Evolutionary conservation across 2,329 filamentous ascomycete genomes (phyloP).

Genomic region (Colletotrichum siamense): DNA sequence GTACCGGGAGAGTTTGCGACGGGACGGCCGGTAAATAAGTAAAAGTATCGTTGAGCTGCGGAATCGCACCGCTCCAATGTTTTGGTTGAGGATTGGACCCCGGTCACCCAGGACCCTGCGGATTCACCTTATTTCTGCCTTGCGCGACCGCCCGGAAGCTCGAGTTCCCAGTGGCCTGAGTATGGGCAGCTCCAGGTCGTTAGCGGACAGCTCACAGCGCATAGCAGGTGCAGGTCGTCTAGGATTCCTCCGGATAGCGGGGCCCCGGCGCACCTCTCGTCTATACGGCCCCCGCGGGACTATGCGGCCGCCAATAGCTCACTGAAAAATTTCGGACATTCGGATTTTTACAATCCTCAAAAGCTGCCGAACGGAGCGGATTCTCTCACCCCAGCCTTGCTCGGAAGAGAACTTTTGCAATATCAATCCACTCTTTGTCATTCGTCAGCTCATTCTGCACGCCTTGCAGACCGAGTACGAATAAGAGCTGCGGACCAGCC

Average conservation of each 20-base stretch:
- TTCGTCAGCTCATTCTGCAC: neutral
- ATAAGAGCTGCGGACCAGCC: neutral
- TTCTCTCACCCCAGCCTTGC: neutral
- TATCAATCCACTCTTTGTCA: neutral
- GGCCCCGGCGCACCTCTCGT: slow-evolving; percentile 8
- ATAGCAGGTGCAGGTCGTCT: neutral
- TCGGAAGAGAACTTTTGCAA: neutral
- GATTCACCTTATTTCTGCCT: slow-evolving; percentile 18
- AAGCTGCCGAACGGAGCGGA: slow-evolving; percentile 5
- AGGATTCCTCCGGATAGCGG: slow-evolving; percentile 6
- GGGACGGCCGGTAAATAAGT: neutral
- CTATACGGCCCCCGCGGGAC: neutral
- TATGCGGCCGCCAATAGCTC: neutral
- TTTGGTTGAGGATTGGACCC: slow-evolving; percentile 17
- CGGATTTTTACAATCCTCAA: slow-evolving; percentile 13
- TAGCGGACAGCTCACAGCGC: neutral
- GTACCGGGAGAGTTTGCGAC: neutral
- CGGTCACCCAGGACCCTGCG: slow-evolving; percentile 10
- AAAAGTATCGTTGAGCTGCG: slow-evolving; percentile 5
- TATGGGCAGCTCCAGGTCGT: neutral
- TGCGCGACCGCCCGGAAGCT: slow-evolving; percentile 18
- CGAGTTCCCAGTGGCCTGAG: slow-evolving; percentile 17
- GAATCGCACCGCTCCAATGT: slow-evolving; percentile 11
- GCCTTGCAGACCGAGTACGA: neutral
- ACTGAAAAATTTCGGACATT: slow-evolving; percentile 18